Conservation (phyloP, 2,329 filamentous ascomycete species). For the Rutstroemia sp. region DNA sequence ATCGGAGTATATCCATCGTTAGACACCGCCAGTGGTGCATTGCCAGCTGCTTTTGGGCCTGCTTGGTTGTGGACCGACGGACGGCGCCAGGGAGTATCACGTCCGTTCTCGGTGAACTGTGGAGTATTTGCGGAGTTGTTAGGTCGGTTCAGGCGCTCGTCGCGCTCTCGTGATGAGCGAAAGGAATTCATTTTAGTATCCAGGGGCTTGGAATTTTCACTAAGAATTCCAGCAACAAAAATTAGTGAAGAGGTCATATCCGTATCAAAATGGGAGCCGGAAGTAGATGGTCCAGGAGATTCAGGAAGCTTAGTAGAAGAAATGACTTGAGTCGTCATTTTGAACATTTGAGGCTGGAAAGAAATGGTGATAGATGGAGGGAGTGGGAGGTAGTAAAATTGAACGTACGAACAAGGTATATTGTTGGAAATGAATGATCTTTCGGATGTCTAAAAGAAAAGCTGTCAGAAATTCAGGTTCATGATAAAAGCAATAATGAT, state of each 20-base stretch:
- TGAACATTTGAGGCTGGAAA: not conserved
- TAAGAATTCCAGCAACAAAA: slow-evolving; percentile 7
- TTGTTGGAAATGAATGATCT: not conserved
- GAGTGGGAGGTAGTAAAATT: not conserved
- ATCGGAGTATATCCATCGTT: slow-evolving; percentile 21
- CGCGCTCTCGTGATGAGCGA: slow-evolving; percentile 5
- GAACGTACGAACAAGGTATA: slow-evolving; percentile 11
- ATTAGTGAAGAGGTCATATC: slow-evolving; percentile 22
- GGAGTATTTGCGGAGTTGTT: not conserved
- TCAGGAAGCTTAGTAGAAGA: slow-evolving; percentile 1
- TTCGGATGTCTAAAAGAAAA: not conserved
- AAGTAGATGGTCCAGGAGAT: not conserved
- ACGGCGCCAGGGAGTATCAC: not conserved
- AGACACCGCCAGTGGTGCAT: slow-evolving; percentile 14
- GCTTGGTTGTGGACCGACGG: not conserved
- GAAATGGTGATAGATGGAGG: not conserved
- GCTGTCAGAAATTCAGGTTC: not conserved
- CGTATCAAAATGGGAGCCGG: slow-evolving; percentile 9
- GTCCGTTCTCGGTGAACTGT: not conserved
- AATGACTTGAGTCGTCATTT: slow-evolving; percentile 3
- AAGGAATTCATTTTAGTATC: slow-evolving; percentile 14
- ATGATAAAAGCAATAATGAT: slow-evolving; percentile 2
- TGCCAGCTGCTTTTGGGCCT: not conserved
- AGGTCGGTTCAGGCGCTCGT: not conserved
- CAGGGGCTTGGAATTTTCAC: not conserved